Evolutionary conservation across 2,329 filamentous ascomycete genomes (phyloP).

Genomic region (Cercospora canescens): DNA sequence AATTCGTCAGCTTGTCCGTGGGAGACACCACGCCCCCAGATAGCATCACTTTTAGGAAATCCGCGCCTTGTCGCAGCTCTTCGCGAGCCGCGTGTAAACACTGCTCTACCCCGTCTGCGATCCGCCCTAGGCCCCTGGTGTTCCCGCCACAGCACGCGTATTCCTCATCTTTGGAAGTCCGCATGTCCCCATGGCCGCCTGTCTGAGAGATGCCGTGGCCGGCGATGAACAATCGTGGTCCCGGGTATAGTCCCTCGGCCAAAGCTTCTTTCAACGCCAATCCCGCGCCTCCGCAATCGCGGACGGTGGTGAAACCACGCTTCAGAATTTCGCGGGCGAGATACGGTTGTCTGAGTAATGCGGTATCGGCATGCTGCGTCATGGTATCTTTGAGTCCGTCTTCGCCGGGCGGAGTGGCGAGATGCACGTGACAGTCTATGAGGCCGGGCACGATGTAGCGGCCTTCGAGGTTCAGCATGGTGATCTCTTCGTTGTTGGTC

Average conservation of each 20-base stretch:
- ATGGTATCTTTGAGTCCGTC: conserved; percentile 40
- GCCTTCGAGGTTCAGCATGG: conserved; percentile 43
- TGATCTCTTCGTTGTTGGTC: conserved; percentile 28
- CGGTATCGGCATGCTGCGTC: conserved; percentile 39
- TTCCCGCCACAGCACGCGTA: conserved; percentile 51
- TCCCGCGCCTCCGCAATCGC: conserved; percentile 60
- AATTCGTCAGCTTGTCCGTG: conserved; percentile 54
- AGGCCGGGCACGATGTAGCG: conserved; percentile 53
- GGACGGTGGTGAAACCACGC: conserved; percentile 59
- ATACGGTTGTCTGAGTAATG: conserved; percentile 50
- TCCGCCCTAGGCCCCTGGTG: conserved; percentile 42
- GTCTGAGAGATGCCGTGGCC: conserved; percentile 58
- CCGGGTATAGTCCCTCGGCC: conserved; percentile 55
- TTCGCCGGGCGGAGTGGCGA: conserved; percentile 48
- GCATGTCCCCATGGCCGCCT: conserved; percentile 58
- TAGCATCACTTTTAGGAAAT: conserved; percentile 65
- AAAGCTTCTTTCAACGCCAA: conserved; percentile 59
- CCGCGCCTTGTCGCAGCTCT: conserved; percentile 56
- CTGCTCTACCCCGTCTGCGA: conserved; percentile 57
- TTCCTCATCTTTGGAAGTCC: conserved; percentile 48
- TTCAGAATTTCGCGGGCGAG: conserved; percentile 53
- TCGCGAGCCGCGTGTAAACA: conserved; percentile 56
- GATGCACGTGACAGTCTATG: conserved; percentile 55
- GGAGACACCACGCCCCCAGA: conserved; percentile 59
- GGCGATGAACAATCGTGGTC: conserved; percentile 58